Base-by-base conservation (phyloP, 306 rosid genomes). In the Hylodesmum podocarpum region DNA sequence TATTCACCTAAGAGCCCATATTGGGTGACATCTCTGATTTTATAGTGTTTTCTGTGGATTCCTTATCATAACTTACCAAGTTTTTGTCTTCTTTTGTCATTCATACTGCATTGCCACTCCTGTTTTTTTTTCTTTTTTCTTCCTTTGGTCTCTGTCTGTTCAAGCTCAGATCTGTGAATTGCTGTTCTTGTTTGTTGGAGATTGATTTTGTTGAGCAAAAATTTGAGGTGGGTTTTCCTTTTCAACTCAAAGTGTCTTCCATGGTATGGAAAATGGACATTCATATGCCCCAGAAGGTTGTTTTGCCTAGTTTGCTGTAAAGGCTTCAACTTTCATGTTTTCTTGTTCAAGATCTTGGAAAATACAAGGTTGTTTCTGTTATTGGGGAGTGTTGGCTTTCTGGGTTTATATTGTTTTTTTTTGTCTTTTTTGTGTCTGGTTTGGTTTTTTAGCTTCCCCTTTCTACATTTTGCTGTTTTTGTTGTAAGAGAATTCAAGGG, bases 131-230 rank as follows among this genome's bases (percentile, higher is more conserved):
- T n/a, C n/a, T n/a, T n/a, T n/a, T n/a, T n/a, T n/a, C n/a, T 22
- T 22, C 14, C 36, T 55, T 75, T 55, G 51, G 33, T 40, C 21
- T 43, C 51, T 11, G 33, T 12, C 53, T 43, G 24, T 63, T 73
- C 78, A 21, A 49, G 19, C 53, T 72, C 82, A 85, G 97, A 91
- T 91, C 91, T 89, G 79, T 81, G 59, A 70, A 22, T 80, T 33
- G 9, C 66, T 53, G 70, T 53, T 11, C 53, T 28, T 76, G 55
- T 80, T 15, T 73, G 65, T 74, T 68, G 77, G 70, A 37, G 82
- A 64, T 70, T 70, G 19, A 16, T 55, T 66, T 64, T 55, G 47
- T 70, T 70, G 25, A 57, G 77, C 77, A 28, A 55, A 72, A 49
- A 21, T 66, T 78, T 69, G 81, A 51, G 85, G 82, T 78, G 85